Percentiles rank a stretch among this genome's conserved stretches.
Evolutionary conservation across 2,329 filamentous ascomycete species (phyloP).

Genomic region (Sporothrix humicola): DNA sequence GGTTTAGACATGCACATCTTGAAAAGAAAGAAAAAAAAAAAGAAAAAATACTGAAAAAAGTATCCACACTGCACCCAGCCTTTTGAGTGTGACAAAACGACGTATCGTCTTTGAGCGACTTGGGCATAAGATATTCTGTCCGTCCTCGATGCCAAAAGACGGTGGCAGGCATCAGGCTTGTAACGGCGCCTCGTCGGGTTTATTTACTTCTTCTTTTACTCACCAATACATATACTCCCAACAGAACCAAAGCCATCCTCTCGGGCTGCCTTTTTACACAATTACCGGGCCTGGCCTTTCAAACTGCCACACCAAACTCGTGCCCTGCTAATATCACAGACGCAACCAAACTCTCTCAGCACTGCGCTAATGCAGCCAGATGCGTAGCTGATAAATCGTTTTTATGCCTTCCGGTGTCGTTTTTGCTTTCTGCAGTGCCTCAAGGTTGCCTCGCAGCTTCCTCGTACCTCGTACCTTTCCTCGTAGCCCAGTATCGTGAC

Average conservation of each 20-base stretch:
- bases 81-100: not conserved
- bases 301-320: conserved; percentile 21
- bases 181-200: conserved; percentile 6
- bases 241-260: not conserved
- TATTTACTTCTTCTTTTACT: not conserved
- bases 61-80: not conserved
- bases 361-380: conserved; percentile 23
- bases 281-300: conserved; percentile 8
- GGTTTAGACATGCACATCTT: not conserved
- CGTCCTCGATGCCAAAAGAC: conserved; percentile 7
- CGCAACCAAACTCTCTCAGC: conserved; percentile 11
- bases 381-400: conserved; percentile 25
- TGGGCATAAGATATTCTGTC: not conserved
- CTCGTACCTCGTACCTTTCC: not conserved
- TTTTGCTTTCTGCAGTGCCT: conserved; percentile 15
- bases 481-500: not conserved
- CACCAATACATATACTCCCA: not conserved
- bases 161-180: conserved; percentile 25
- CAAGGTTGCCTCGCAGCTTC: conserved; percentile 7
- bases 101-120: not conserved
- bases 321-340: conserved; percentile 1
- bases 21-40: not conserved
- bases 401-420: conserved; percentile 5
- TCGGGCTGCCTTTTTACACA: conserved; percentile 2
- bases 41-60: not conserved